These are phyloP conservation scores for Xylaria cubensis DNA, from an alignment of 495 filamentous ascomycete species.

Conservation along the genomic window DNA sequence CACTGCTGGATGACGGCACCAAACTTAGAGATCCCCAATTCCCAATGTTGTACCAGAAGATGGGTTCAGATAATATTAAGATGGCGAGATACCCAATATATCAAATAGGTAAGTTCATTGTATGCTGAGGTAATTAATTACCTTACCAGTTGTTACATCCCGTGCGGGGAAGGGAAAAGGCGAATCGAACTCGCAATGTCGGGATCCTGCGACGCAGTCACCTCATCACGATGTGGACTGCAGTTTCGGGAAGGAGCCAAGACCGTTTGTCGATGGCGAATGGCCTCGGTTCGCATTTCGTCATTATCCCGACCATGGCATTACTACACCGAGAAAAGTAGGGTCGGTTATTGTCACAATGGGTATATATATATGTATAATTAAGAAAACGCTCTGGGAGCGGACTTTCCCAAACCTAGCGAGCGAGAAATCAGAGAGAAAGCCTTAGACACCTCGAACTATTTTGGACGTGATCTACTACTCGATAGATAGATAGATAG, in stretches of 20 bases:
- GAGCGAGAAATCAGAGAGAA: not conserved
- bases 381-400: not conserved
- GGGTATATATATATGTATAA: not conserved
- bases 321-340: not conserved
- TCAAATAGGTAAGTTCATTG: not conserved
- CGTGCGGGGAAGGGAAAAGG: slow-evolving; percentile 4
- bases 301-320: not conserved
- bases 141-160: too few relatives aligned
- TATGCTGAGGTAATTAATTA: not conserved
- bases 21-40: not conserved
- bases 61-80: not conserved
- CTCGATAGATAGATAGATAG: not conserved
- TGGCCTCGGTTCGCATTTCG: slow-evolving; percentile 23
- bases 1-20: not conserved
- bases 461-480: not conserved
- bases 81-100: not conserved
- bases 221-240: slow-evolving; percentile 14
- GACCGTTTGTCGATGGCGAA: slow-evolving; percentile 17
- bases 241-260: slow-evolving; percentile 31
- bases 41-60: not conserved
- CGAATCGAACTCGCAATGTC: slow-evolving; percentile 1
- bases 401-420: not conserved
- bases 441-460: not conserved
- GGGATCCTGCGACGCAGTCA: slow-evolving; percentile 23
- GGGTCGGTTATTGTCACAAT: not conserved